These are phyloP conservation scores for Magnolia kwangsiensis DNA, from an alignment of 164 flowering plant species.

Conservation along the genomic window DNA sequence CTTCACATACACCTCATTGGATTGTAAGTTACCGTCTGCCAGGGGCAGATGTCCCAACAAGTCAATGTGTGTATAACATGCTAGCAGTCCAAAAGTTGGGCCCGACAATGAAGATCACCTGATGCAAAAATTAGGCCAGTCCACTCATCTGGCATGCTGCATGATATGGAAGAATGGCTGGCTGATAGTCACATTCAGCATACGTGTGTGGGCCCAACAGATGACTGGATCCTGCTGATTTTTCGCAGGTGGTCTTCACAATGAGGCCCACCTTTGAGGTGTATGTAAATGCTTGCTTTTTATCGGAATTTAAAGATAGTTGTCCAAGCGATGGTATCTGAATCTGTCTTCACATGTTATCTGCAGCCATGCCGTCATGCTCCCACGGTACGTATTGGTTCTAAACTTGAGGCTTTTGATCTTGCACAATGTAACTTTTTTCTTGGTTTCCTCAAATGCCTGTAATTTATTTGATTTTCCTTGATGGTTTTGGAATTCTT, in stretches of 20 bases:
- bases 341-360: constrained; percentile 13
- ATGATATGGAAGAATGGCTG: too few relatives aligned
- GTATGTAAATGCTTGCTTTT: neutral
- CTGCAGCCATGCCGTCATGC: constrained; percentile 87
- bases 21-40: too few relatives aligned
- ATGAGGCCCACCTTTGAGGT: neutral
- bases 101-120: neutral
- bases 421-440: neutral
- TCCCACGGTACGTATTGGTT: constrained; percentile 67
- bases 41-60: too few relatives aligned
- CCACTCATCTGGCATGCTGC: neutral
- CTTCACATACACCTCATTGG: neutral
- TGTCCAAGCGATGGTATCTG: constrained; percentile 8
- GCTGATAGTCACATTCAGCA: too few relatives aligned
- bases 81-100: neutral
- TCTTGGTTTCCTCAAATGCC: neutral
- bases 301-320: neutral
- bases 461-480: neutral
- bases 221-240: neutral
- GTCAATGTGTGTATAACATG: too few relatives aligned
- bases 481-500: neutral
- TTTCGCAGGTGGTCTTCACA: neutral
- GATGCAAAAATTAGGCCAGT: neutral
- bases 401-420: neutral
- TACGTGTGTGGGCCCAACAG: neutral